phyloP scores from a whole-genome alignment of 2,329 filamentous ascomycete genomes.

The Diaporthe citri region DNA sequence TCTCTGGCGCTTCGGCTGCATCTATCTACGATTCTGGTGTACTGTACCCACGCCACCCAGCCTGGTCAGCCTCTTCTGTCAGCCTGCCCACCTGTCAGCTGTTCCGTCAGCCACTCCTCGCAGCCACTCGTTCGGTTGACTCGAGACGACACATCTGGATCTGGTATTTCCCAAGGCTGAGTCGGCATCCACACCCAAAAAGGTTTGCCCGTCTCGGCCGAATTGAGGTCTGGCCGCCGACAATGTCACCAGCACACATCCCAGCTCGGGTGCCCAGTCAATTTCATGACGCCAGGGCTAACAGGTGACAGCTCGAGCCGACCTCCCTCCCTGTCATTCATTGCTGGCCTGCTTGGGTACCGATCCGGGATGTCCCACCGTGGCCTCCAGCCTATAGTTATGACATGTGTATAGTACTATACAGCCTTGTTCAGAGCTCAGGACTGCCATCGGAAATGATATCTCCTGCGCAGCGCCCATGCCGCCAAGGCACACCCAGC shows the following conservation, averaged over 20 bases:
- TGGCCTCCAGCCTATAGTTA: not conserved
- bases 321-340: not conserved
- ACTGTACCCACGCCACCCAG: not conserved
- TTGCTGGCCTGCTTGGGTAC: not conserved
- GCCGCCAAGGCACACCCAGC: not conserved
- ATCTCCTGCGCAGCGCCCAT: not conserved
- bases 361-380: not conserved
- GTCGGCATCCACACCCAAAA: not conserved
- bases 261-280: conserved; percentile 12
- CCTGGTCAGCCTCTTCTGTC: conserved; percentile 10
- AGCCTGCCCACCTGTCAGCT: not conserved
- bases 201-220: conserved; percentile 17
- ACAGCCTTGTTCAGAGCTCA: conserved; percentile 1
- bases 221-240: not conserved
- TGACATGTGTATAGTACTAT: not conserved
- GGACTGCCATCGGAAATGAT: not conserved
- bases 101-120: not conserved
- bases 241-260: not conserved
- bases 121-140: conserved; percentile 4
- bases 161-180: not conserved
- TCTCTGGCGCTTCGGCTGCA: not conserved
- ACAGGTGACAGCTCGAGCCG: conserved; percentile 13
- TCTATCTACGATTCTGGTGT: not conserved
- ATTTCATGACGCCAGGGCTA: not conserved
- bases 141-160: not conserved